Evolutionary conservation across 2,329 filamentous ascomycete genomes (phyloP), one percentile per base, ranked within the genome.

Genomic region (Sclerotinia subarctica): DNA sequence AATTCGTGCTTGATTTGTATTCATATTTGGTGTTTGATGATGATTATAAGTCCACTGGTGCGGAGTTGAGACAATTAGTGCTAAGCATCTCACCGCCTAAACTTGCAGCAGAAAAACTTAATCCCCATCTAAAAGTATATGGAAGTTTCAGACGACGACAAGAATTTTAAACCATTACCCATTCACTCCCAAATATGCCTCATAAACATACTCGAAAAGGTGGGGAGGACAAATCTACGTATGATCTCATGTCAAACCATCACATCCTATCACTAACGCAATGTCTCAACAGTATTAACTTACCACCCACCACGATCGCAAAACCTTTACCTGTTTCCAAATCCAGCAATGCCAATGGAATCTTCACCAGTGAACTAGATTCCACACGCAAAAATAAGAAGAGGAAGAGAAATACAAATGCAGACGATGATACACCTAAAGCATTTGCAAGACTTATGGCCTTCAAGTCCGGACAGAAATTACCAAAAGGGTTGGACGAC

Each of bases 381-480:
- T 70, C 74, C 70, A 69, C 74, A 71, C 67, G 68, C 11, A 56
- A 65, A 68, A 78, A 73, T 53, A 78, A 72, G 75, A 86, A 72
- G 75, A 86, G 81, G 74, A 83, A 79, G 77, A 81, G 80, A 80
- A 88, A 83, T 80, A 77, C 80, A 46, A 75, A 71, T 56, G 74
- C 78, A 63, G 78, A 78, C 42, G 82, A 85, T 51, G 95, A 98
- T 80, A 94, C 91, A 1, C 95, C 95, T 0, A 90, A 92, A 73
- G 92, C 91, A 1, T 99, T 99, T 79, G 87, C 87, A 70, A 88
- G 93, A 17, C 81, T 98, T 70, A 95, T 98, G 91, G 88, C 91
- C 46, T 86, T 88, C 72, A 86, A 89, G 52, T 79, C 82, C 21
- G 84, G 86, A n/a, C 88, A 87, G 75, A 85, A 83, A 69, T 78